phyloP scores from a whole-genome alignment of 2,329 filamentous ascomycete species.

The Alternaria sp. region DNA sequence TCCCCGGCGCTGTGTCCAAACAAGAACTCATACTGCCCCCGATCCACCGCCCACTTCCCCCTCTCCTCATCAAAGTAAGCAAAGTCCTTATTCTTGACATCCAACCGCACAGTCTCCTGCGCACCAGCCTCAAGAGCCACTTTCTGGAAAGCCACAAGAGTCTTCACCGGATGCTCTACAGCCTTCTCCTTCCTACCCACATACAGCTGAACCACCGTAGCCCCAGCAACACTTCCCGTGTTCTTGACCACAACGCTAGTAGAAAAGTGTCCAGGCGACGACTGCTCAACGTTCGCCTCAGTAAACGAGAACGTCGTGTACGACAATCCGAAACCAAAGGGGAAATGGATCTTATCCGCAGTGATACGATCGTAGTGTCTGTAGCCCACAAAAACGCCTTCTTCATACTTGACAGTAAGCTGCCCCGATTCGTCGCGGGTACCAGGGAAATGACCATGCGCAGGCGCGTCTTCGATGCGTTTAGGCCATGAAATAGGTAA shows the following conservation, averaged over 20 bases:
- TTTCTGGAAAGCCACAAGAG: slow-evolving; percentile 72
- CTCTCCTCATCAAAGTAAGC: slow-evolving; percentile 41
- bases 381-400: slow-evolving; percentile 63
- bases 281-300: slow-evolving; percentile 65
- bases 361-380: slow-evolving; percentile 65
- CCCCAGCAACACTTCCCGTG: slow-evolving; percentile 56
- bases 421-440: slow-evolving; percentile 56
- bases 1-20: slow-evolving; percentile 40
- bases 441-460: slow-evolving; percentile 49
- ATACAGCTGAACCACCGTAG: slow-evolving; percentile 64
- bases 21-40: slow-evolving; percentile 39
- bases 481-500: slow-evolving; percentile 50
- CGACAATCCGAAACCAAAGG: slow-evolving; percentile 49
- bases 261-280: slow-evolving; percentile 53
- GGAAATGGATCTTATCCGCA: slow-evolving; percentile 57
- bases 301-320: slow-evolving; percentile 52
- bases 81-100: slow-evolving; percentile 32
- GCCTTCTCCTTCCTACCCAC: slow-evolving; percentile 56
- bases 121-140: slow-evolving; percentile 65
- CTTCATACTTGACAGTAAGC: slow-evolving; percentile 65
- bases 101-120: slow-evolving; percentile 62
- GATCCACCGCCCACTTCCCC: slow-evolving; percentile 39
- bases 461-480: slow-evolving; percentile 43
- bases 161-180: slow-evolving; percentile 65
- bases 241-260: slow-evolving; percentile 57